Percentiles rank a stretch among this genome's conserved stretches.
phyloP scores from a whole-genome alignment of 441 rosid genomes.

The Bocquillonia castaneifolia region DNA sequence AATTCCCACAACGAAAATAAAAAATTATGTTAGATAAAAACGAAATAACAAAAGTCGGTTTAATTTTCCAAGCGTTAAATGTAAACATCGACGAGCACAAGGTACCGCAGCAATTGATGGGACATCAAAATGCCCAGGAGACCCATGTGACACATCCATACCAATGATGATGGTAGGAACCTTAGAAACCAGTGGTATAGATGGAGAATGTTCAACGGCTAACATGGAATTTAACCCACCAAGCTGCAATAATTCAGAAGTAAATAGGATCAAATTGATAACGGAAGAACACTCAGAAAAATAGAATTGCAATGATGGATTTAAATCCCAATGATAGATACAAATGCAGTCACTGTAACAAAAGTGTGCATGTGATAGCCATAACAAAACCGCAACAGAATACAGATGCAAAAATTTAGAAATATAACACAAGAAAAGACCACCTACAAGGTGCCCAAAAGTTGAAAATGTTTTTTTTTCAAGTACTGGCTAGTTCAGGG shows the following conservation, averaged over 20 bases:
- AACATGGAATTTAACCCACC: slow-evolving; percentile 70
- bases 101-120: slow-evolving; percentile 84
- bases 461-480: neutral
- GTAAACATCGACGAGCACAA: neutral
- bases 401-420: neutral
- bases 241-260: slow-evolving; percentile 41
- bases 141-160: slow-evolving; percentile 84
- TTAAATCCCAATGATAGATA: no score
- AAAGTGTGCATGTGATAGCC: no score
- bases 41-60: neutral
- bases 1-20: neutral
- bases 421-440: neutral
- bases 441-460: neutral
- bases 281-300: no score
- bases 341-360: no score
- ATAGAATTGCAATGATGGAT: neutral
- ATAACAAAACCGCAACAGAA: no score
- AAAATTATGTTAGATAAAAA: neutral
- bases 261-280: neutral
- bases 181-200: slow-evolving; percentile 58
- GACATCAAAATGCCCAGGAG: slow-evolving; percentile 66
- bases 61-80: neutral
- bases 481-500: no score
- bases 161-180: slow-evolving; percentile 71
- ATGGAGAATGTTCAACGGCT: slow-evolving; percentile 59